These are phyloP conservation scores for Adansonia digitata DNA, from an alignment of 345 rosid genomes.

Conservation along the genomic window DNA sequence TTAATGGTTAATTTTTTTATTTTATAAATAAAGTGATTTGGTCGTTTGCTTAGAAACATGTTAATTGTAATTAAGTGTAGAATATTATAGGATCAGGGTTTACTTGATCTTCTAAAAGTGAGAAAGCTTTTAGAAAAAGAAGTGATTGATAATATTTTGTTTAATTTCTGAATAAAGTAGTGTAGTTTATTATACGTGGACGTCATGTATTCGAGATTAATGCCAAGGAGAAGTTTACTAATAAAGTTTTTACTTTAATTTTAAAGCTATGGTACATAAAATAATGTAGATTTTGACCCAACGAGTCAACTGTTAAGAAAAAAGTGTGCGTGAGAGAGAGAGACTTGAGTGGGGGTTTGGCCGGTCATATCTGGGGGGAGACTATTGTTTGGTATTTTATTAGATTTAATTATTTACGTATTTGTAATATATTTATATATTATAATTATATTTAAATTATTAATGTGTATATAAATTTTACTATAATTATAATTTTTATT, in stretches of 20 bases:
- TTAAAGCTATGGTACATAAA: background rate
- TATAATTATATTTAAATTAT: too few relatives aligned
- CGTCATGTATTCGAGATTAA: background rate
- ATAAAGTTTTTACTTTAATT: background rate
- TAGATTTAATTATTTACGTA: too few relatives aligned
- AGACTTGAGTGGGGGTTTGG: background rate
- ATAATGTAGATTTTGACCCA: constrained; percentile 8
- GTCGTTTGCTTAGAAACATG: background rate
- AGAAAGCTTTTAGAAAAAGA: background rate
- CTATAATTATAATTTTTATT: too few relatives aligned
- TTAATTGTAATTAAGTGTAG: background rate
- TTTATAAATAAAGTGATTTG: background rate
- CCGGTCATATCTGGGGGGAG: background rate
- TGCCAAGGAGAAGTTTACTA: background rate
- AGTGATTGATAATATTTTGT: background rate
- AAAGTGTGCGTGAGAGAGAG: background rate
- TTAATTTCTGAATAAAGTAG: too few relatives aligned
- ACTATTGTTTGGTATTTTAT: too few relatives aligned
- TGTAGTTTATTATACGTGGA: too few relatives aligned
- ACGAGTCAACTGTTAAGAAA: constrained; percentile 1
- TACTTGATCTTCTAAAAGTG: background rate
- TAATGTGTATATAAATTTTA: too few relatives aligned
- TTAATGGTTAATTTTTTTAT: too few relatives aligned
- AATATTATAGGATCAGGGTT: background rate
- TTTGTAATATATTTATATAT: too few relatives aligned